A percentile compares a stretch with the other conserved stretches of the same genome.
Conservation (phyloP, 169 alveolate genomes). For the Perkinsus chesapeaki region DNA sequence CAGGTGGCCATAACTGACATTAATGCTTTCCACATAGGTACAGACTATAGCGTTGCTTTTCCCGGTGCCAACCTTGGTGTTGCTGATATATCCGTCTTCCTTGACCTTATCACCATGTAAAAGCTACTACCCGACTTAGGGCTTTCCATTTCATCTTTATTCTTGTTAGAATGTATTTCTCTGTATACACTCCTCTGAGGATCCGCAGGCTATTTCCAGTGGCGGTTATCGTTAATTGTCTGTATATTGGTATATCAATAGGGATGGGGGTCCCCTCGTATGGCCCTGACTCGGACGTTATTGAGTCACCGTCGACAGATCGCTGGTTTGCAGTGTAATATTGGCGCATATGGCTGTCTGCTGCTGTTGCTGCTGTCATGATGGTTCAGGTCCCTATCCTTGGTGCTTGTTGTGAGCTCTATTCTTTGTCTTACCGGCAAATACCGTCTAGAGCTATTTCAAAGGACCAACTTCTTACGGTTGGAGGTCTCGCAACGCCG, state of each 20-base stretch:
- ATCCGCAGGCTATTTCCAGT: background rate
- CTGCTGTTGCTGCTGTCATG: too few relatives aligned
- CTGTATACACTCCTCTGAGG: background rate
- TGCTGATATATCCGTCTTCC: background rate
- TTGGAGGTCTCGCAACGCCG: background rate
- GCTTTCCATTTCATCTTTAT: background rate
- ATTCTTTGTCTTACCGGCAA: background rate
- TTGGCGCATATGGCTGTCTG: too few relatives aligned
- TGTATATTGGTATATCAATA: background rate
- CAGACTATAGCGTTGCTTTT: background rate
- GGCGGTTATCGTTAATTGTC: background rate
- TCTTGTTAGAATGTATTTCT: background rate
- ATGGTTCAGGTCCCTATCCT: background rate
- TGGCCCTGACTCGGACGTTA: background rate
- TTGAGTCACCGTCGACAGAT: background rate
- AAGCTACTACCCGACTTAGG: background rate
- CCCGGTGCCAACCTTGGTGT: background rate
- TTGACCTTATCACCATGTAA: background rate
- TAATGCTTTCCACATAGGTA: too few relatives aligned
- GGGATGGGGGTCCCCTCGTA: background rate
- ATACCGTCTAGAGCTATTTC: background rate
- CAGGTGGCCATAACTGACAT: too few relatives aligned
- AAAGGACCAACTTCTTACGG: background rate
- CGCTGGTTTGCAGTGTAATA: background rate
- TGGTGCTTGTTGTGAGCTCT: background rate